Percentiles rank a stretch among this genome's conserved stretches.
These are phyloP conservation scores for Coemansia guatemalensis DNA, from an alignment of 192 early-diverging fungal species.

Conservation along the genomic window DNA sequence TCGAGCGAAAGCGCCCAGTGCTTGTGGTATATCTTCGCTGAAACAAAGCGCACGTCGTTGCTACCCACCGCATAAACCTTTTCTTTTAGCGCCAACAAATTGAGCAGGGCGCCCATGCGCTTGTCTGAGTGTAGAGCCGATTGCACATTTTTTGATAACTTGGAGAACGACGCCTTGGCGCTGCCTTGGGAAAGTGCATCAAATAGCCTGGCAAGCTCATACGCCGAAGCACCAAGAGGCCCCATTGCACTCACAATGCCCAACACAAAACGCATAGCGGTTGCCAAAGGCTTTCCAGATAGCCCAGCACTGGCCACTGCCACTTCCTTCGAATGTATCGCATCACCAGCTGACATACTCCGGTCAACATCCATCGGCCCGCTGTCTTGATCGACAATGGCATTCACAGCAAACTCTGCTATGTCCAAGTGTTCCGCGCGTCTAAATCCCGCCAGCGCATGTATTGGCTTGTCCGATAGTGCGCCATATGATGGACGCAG, in stretches of 20 bases:
- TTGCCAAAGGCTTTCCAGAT: slow-evolving; percentile 6
- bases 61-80: slow-evolving; percentile 27
- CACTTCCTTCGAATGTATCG: background rate
- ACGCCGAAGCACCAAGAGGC: slow-evolving; percentile 19
- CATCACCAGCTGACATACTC: background rate
- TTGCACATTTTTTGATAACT: background rate
- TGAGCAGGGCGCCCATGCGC: slow-evolving; percentile 9
- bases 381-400: background rate
- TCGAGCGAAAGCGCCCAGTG: slow-evolving; percentile 21
- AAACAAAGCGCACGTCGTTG: slow-evolving; percentile 39
- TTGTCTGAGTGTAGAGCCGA: background rate
- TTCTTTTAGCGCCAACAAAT: slow-evolving; percentile 2
- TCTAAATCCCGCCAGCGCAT: slow-evolving; percentile 22
- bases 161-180: background rate
- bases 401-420: slow-evolving; percentile 6
- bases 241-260: slow-evolving; percentile 20
- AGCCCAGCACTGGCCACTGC: background rate
- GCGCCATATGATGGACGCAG: slow-evolving; percentile 23
- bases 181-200: background rate
- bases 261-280: slow-evolving; percentile 11
- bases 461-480: background rate
- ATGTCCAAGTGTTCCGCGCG: background rate
- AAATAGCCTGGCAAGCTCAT: slow-evolving; percentile 24
- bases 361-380: background rate
- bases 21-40: slow-evolving; percentile 13